Base-by-base conservation (phyloP, 495 filamentous ascomycete genomes). In the Hypoxylon trugodes region DNA sequence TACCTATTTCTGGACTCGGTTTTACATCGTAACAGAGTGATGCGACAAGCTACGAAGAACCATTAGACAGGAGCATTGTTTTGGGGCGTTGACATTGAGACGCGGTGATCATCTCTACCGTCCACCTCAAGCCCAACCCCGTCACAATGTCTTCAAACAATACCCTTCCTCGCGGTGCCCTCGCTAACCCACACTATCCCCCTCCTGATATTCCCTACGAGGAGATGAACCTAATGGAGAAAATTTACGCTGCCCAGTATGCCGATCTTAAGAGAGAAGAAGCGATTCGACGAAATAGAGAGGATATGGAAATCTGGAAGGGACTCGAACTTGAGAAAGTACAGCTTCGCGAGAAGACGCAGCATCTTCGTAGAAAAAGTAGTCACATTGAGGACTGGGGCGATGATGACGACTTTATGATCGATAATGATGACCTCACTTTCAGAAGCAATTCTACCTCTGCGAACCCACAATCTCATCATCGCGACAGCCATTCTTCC, bases 371-470 rank as follows among this genome's bases (percentile, higher is more conserved):
- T 18, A 18, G 12, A 1, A 8, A 30, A 47, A 46, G 22, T 12
- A 49, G 50, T 45, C 30, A 21, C 12, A 81, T 92, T 30, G 93
- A 97, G 73, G 91, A 86, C 72, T 96, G 93, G 93, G 92, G 94
- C 75, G 89, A 96, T 65, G 91, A 93, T 70, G 65, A 68, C n/a
- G 88, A 86, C 65, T 84, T 96, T 66, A 74, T 95, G 51, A 86
- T 93, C 72, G 63, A 64, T 49, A 83, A 84, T 58, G 90, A 90
- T 56, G 86, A 89, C 61, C 76, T 90, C 47, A 84, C 87, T 58
- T 79, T 92, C 70, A 83, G 87, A 66, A 79, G 85, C 72, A 81
- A 84, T 53, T 86, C 89, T 36, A 81, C 82, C 26, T 81, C 86
- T 47, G 84, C 86, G 21, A 79, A 82, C 46, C 63, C 68, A 6